Conservation (phyloP, 2,329 filamentous ascomycete genomes). For the Beauveria medogensis region DNA sequence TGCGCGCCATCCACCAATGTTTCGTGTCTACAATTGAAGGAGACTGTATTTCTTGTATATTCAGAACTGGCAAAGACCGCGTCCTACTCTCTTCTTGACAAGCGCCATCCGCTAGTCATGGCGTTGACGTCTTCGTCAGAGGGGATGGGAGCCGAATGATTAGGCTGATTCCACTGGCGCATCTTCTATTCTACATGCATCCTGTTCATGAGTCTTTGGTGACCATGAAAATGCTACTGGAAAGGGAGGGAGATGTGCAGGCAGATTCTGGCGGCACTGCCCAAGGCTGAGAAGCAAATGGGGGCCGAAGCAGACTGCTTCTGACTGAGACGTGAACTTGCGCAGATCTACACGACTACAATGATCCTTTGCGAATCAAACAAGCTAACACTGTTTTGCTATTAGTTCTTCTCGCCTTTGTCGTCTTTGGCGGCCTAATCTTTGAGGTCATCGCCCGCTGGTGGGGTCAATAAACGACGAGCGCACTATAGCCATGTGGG, state of each 20-base stretch:
- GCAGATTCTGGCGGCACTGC: background rate
- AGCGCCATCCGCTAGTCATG: background rate
- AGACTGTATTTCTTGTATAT: too few relatives aligned
- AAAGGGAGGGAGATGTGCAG: background rate
- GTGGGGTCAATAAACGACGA: slow-evolving; percentile 19
- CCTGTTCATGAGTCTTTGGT: background rate
- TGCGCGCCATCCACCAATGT: background rate
- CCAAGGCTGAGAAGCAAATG: background rate
- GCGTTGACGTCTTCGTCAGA: background rate
- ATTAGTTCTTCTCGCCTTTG: slow-evolving; percentile 48
- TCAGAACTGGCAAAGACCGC: too few relatives aligned
- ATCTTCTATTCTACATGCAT: background rate
- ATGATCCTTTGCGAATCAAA: too few relatives aligned
- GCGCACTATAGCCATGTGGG: background rate
- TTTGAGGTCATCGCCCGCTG: slow-evolving; percentile 51
- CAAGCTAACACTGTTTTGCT: slow-evolving; percentile 8
- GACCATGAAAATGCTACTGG: background rate
- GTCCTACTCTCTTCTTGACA: background rate
- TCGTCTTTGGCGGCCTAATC: slow-evolving; percentile 52
- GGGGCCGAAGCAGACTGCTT: background rate
- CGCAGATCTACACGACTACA: background rate
- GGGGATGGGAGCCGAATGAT: too few relatives aligned
- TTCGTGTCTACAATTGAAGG: background rate
- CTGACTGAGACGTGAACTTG: background rate
- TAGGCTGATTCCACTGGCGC: background rate